A percentile compares a stretch with the other conserved stretches of the same genome.
These are phyloP conservation scores for Boletus sp. DNA, from an alignment of 768 basidiomycete species.

Conservation along the genomic window DNA sequence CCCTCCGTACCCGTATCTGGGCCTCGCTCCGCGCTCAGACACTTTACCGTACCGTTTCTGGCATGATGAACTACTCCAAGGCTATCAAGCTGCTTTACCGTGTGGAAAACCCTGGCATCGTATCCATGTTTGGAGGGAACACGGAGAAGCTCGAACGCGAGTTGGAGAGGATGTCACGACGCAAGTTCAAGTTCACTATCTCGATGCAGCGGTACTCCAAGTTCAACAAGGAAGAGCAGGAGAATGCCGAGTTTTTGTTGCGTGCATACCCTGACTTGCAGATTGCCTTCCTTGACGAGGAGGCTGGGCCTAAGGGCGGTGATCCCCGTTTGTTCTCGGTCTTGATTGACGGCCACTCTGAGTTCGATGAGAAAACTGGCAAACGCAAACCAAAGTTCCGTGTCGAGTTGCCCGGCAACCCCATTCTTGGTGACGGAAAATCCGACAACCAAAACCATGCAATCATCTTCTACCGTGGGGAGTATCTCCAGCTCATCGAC, in stretches of 20 bases:
- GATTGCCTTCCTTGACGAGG: constrained; percentile 97
- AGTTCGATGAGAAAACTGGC: constrained; percentile 83
- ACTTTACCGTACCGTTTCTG: constrained; percentile 96
- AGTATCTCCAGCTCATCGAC: constrained; percentile 98
- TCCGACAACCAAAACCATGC: constrained; percentile 99
- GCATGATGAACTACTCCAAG: constrained; percentile 99
- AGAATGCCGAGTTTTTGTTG: constrained; percentile 96
- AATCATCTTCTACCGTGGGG: constrained; percentile 97
- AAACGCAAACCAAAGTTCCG: constrained; percentile 96
- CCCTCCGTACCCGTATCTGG: constrained; percentile 98
- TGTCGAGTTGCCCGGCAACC: constrained; percentile 95
- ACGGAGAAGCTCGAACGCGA: constrained; percentile 95
- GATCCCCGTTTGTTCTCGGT: constrained; percentile 90
- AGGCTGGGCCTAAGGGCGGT: constrained; percentile 81
- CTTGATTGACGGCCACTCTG: constrained; percentile 96
- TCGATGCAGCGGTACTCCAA: constrained; percentile 99
- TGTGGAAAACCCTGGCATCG: constrained; percentile 97
- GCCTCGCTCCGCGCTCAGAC: constrained; percentile 98
- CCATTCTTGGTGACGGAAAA: constrained; percentile 98
- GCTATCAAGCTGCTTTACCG: constrained; percentile 99
- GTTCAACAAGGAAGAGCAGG: constrained; percentile 98
- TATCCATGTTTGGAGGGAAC: constrained; percentile 93
- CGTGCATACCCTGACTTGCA: constrained; percentile 98
- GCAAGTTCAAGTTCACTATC: constrained; percentile 97
- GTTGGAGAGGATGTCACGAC: constrained; percentile 91